Percentiles rank a stretch among this genome's conserved stretches.
These are phyloP conservation scores for Sarocladium oryzae DNA, from an alignment of 2,329 filamentous ascomycete genomes.

Conservation along the genomic window DNA sequence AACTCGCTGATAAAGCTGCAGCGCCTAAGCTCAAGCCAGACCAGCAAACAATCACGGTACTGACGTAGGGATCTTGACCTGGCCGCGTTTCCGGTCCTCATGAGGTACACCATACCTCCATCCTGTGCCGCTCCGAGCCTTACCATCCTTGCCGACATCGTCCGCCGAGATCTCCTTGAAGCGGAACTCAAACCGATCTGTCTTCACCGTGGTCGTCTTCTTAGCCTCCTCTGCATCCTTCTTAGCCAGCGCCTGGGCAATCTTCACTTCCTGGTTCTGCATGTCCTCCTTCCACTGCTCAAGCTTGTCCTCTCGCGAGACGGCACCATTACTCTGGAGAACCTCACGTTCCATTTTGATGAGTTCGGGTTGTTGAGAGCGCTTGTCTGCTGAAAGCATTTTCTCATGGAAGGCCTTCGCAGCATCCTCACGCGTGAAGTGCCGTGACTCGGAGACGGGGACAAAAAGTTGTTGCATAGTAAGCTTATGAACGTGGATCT, in stretches of 20 bases:
- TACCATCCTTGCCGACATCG: slow-evolving; percentile 47
- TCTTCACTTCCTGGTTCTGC: slow-evolving; percentile 34
- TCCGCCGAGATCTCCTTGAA: slow-evolving; percentile 54
- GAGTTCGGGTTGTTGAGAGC: slow-evolving; percentile 57
- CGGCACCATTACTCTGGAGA: slow-evolving; percentile 23
- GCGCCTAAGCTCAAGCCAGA: not conserved
- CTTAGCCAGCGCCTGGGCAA: slow-evolving; percentile 27
- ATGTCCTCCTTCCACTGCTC: slow-evolving; percentile 35
- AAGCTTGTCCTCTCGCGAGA: slow-evolving; percentile 27
- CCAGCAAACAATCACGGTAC: slow-evolving; percentile 37
- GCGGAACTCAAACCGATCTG: slow-evolving; percentile 55
- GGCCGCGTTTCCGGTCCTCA: slow-evolving; percentile 56
- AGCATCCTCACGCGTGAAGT: slow-evolving; percentile 59
- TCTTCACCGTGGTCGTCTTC: slow-evolving; percentile 37
- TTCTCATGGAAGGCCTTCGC: slow-evolving; percentile 56
- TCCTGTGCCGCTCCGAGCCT: slow-evolving; percentile 45
- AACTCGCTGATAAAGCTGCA: slow-evolving; percentile 1
- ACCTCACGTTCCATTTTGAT: slow-evolving; percentile 48
- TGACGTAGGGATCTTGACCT: slow-evolving; percentile 61
- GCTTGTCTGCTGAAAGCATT: slow-evolving; percentile 53
- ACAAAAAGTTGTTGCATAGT: slow-evolving; percentile 60
- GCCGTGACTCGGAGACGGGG: slow-evolving; percentile 55
- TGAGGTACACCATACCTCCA: slow-evolving; percentile 59
- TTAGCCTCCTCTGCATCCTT: slow-evolving; percentile 30
- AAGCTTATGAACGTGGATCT: slow-evolving; percentile 54